These are phyloP conservation scores for Symbiotaphrina buchneri DNA, from an alignment of 495 filamentous ascomycete genomes.

Conservation along the genomic window DNA sequence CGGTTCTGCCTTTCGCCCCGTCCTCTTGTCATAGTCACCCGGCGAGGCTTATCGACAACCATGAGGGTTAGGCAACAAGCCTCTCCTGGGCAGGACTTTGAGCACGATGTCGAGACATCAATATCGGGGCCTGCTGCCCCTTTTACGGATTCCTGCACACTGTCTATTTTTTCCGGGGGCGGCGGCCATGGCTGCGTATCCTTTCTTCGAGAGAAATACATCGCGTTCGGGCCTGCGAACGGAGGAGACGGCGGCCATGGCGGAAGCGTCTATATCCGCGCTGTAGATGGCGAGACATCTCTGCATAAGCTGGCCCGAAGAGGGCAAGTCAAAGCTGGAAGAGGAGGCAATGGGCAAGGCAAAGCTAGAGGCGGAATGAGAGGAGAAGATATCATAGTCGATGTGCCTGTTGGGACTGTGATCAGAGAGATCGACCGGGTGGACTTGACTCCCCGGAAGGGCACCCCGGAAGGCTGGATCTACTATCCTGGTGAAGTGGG, in stretches of 20 bases:
- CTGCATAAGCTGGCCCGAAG: constrained; percentile 76
- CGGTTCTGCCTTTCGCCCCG: too few relatives aligned
- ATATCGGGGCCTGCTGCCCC: too few relatives aligned
- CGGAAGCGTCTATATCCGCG: constrained; percentile 86
- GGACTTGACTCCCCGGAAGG: constrained; percentile 54
- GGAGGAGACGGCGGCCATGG: constrained; percentile 86
- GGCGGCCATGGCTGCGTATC: constrained; percentile 88
- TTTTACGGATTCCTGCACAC: constrained; percentile 67
- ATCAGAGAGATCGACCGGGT: constrained; percentile 56
- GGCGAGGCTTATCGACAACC: too few relatives aligned
- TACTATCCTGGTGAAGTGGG: constrained; percentile 45
- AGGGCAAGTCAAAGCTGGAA: constrained; percentile 50
- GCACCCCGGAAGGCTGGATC: too few relatives aligned
- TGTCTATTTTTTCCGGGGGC: constrained; percentile 50
- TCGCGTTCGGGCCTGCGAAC: constrained; percentile 79
- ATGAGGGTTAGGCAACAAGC: too few relatives aligned
- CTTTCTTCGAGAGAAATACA: constrained; percentile 73
- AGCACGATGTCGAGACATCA: too few relatives aligned
- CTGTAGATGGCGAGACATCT: constrained; percentile 71
- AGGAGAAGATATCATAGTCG: constrained; percentile 69
- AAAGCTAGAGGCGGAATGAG: constrained; percentile 57
- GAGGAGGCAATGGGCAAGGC: constrained; percentile 71
- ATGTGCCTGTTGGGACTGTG: constrained; percentile 83
- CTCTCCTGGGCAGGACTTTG: too few relatives aligned
- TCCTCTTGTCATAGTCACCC: too few relatives aligned